Conservation (phyloP, 2,329 filamentous ascomycete species). For the Stachybotrys elegans region DNA sequence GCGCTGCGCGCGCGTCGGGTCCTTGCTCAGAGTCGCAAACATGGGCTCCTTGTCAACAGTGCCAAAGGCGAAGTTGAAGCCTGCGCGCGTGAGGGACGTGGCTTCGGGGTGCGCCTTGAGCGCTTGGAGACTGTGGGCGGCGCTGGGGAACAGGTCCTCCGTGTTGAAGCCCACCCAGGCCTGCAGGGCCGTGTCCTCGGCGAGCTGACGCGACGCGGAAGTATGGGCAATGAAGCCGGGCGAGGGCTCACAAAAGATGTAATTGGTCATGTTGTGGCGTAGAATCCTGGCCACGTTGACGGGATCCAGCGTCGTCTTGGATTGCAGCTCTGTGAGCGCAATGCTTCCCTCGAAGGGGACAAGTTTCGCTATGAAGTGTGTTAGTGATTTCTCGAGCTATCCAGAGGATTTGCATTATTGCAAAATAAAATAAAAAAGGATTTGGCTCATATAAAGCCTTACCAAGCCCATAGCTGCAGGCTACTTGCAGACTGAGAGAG, state of each 20-base stretch:
- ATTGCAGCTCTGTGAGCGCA: conserved; percentile 38
- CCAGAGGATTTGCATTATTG: too few species aligned
- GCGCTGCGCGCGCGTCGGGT: conserved; percentile 39
- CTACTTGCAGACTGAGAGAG: conserved; percentile 42
- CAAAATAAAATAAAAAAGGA: too few species aligned
- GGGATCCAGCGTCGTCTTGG: conserved; percentile 39
- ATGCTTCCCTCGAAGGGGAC: conserved; percentile 43
- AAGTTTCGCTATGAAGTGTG: conserved; percentile 37
- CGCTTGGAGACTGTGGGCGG: conserved; percentile 40
- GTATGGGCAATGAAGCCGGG: conserved; percentile 51
- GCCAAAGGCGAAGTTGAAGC: conserved; percentile 46
- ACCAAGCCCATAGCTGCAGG: conserved; percentile 48
- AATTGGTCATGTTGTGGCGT: conserved; percentile 53
- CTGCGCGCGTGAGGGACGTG: conserved; percentile 41
- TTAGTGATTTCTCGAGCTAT: too few species aligned
- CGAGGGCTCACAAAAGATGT: conserved; percentile 47
- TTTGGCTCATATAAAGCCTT: too few species aligned
- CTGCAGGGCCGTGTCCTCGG: conserved; percentile 40
- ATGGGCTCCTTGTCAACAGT: conserved; percentile 47
- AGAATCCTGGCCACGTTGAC: conserved; percentile 46
- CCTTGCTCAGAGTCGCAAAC: conserved; percentile 48
- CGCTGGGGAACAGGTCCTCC: conserved; percentile 48
- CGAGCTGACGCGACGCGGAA: conserved; percentile 45
- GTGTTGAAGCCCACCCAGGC: conserved; percentile 52
- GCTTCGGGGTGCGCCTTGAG: conserved; percentile 40